Evolutionary conservation across 2,329 filamentous ascomycete genomes (phyloP), one percentile per base, ranked within the genome.

Genomic region (Fusarium succisae): DNA sequence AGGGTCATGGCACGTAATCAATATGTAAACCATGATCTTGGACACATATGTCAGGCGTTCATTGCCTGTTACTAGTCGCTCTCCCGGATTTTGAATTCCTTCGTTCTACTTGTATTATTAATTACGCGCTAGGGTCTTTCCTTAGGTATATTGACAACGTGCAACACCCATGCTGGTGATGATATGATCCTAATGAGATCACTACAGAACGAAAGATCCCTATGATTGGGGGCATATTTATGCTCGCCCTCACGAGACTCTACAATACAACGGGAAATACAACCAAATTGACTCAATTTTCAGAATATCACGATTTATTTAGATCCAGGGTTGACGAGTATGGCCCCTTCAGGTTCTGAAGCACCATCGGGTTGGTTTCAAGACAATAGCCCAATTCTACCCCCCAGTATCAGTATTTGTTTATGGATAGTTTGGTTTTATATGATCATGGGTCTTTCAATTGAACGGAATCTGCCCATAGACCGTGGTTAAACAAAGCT

Each of bases 201-300:
- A 11, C 17, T 35, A 10, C 17, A 20, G n/a, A 51, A 35, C 30
- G 22, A 35, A 51, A 24, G 8, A 24, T 18, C 6, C 22, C 6
- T 5, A 24, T 10, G n/a, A 11, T 14, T 15, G 8, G 17, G 12
- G 8, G 8, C 12, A 8, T 35, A 51, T 35, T 24, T 20, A 18
- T 35, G 8, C 30, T 51, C 48, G 12, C 9, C n/a, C 20, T 24
- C 17, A 14, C 3, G 8, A 14, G 6, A 15, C 12, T 24, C 15
- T 32, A 20, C 14, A 5, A 24, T 13, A 14, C 4, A 2, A 32
- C 3, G 3, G 4, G 8, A 32, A 0, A 51, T n/a, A 24, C 22
- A 3, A 9, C 6, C 11, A 20, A 8, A 53, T 37, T 17, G 3
- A 26, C 3, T 37, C 18, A 2, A 5, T 15, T 8, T 7, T 26